Evolutionary conservation across 2,329 filamentous ascomycete species (phyloP).

Genomic region (Parastagonospora nodorum): DNA sequence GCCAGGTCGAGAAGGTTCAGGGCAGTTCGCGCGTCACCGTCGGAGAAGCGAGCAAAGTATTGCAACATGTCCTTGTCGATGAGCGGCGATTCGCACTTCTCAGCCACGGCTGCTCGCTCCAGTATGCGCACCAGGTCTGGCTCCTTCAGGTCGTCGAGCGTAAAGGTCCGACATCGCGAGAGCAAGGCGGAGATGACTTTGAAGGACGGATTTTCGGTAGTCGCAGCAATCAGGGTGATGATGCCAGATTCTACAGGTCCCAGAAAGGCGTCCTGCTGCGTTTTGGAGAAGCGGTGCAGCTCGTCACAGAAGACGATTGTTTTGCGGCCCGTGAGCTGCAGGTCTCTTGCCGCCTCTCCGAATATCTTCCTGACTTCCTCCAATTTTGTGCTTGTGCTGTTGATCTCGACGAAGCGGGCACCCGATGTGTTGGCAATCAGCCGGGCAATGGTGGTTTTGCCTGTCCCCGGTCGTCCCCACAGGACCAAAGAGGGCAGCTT

Average conservation of each 20-base stretch:
- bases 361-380: constrained; percentile 93
- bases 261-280: constrained; percentile 93
- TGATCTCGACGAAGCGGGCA: constrained; percentile 68
- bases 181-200: constrained; percentile 87
- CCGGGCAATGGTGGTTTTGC: constrained; percentile 89
- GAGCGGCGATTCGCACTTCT: constrained; percentile 61
- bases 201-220: constrained; percentile 96
- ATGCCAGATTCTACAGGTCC: constrained; percentile 89
- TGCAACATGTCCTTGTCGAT: constrained; percentile 76
- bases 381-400: constrained; percentile 86
- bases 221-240: constrained; percentile 91
- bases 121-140: constrained; percentile 77
- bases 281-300: constrained; percentile 88
- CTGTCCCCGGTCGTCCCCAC: constrained; percentile 82
- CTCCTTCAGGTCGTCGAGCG: constrained; percentile 73
- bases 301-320: constrained; percentile 99
- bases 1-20: constrained; percentile 91
- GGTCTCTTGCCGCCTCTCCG: constrained; percentile 78
- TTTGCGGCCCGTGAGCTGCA: constrained; percentile 79
- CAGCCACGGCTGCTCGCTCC: constrained; percentile 70
- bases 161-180: constrained; percentile 90
- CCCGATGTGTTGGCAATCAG: constrained; percentile 79
- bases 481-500: constrained; percentile 93
- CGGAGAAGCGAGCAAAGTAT: constrained; percentile 84
- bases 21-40: constrained; percentile 91